Percentiles rank a stretch among this genome's conserved stretches.
phyloP scores from a whole-genome alignment of 352 stramenopile genomes.

The Hyaloperonospora brassicae region DNA sequence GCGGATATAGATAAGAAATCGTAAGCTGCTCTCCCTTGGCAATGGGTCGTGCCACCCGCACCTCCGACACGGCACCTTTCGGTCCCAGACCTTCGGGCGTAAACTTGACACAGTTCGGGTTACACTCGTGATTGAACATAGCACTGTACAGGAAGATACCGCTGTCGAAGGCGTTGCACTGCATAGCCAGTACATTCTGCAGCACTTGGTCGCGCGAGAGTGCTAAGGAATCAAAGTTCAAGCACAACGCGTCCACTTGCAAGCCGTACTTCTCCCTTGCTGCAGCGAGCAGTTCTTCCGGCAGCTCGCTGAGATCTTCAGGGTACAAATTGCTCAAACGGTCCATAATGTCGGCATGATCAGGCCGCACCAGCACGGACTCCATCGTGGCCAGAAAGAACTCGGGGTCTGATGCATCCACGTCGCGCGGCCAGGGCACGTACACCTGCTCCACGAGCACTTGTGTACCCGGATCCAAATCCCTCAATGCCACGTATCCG shows the following conservation, averaged over 20 bases:
- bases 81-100: conserved; percentile 36
- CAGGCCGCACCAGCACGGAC: conserved; percentile 56
- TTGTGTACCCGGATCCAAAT: conserved; percentile 82
- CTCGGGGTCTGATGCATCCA: conserved; percentile 63
- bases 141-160: conserved; percentile 90
- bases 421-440: conserved; percentile 82
- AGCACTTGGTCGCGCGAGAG: conserved; percentile 68
- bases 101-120: conserved; percentile 94
- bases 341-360: conserved; percentile 63
- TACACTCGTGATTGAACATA: conserved; percentile 93
- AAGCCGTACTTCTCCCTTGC: conserved; percentile 51
- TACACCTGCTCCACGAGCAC: conserved; percentile 87
- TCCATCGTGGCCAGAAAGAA: conserved; percentile 88
- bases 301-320: conserved; percentile 67
- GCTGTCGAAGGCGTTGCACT: conserved; percentile 92
- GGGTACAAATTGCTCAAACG: conserved; percentile 84
- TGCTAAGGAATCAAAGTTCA: conserved; percentile 38
- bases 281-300: conserved; percentile 39
- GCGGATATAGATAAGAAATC: conserved; percentile 90
- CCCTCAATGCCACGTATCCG: conserved; percentile 76
- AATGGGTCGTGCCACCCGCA: conserved; percentile 82
- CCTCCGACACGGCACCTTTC: conserved; percentile 77
- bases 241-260: conserved; percentile 43
- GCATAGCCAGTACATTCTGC: conserved; percentile 84
- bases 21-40: conserved; percentile 85